Conservation (phyloP, 192 early-diverging fungal genomes). For the Backusella macrospora region DNA sequence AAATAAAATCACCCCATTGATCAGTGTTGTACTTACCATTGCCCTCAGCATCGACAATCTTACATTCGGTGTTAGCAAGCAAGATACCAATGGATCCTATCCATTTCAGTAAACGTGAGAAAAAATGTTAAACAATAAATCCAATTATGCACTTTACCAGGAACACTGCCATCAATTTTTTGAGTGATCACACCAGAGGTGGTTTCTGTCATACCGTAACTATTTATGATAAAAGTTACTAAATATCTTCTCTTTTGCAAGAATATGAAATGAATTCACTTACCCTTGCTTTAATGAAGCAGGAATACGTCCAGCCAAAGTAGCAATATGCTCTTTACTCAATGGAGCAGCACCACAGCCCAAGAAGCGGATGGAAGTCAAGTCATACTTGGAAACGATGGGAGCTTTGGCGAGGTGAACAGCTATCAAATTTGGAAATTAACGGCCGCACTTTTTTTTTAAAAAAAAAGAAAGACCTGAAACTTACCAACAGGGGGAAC, state of each 20-base stretch:
- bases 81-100: conserved; percentile 52
- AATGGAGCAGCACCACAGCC: conserved; percentile 85
- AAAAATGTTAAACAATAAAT: conserved; percentile 1
- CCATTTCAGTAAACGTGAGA: not conserved
- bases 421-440: conserved; percentile 41
- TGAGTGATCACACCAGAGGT: conserved; percentile 37
- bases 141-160: not conserved
- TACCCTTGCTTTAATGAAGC: conserved; percentile 46
- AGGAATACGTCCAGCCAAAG: conserved; percentile 53
- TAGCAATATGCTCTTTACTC: conserved; percentile 64
- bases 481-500: conserved; percentile 41
- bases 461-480: not conserved
- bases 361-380: conserved; percentile 64
- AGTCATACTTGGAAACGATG: conserved; percentile 68
- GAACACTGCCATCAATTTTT: not conserved
- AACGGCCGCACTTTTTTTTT: too few species aligned
- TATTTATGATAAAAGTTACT: conserved; percentile 20
- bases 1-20: not conserved
- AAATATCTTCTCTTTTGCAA: not conserved
- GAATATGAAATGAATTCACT: not conserved
- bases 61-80: conserved; percentile 45
- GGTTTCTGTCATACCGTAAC: conserved; percentile 71
- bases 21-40: conserved; percentile 39
- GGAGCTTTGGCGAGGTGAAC: conserved; percentile 79
- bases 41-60: conserved; percentile 53